A percentile compares a stretch with the other conserved stretches of the same genome.
Evolutionary conservation across 1,284 basidiomycete genomes (phyloP).

Genomic region (Ceratobasidium sp.): DNA sequence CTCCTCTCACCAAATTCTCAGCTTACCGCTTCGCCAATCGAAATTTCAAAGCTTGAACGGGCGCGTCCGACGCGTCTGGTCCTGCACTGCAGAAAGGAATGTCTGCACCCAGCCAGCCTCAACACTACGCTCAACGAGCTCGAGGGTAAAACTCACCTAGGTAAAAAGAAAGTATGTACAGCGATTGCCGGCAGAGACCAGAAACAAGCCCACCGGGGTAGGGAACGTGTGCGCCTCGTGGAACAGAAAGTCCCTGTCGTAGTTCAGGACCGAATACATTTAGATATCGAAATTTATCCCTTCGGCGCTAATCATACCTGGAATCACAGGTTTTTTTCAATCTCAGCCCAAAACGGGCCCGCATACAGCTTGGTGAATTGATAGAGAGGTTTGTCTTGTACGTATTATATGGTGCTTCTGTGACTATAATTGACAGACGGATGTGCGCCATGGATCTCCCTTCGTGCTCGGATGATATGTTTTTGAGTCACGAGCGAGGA

Average conservation of each 20-base stretch:
- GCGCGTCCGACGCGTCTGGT: constrained; percentile 23
- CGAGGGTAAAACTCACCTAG: neutral
- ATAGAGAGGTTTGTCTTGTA: neutral
- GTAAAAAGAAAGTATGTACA: constrained; percentile 18
- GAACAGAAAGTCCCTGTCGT: constrained; percentile 9
- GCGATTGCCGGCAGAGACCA: neutral
- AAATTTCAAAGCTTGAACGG: neutral
- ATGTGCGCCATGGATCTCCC: no score
- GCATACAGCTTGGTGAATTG: constrained; percentile 3
- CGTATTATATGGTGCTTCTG: constrained; percentile 1
- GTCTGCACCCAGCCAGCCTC: neutral
- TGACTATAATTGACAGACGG: no score
- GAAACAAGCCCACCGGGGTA: neutral
- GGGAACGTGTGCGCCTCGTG: constrained; percentile 18
- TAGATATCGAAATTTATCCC: neutral
- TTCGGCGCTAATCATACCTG: neutral
- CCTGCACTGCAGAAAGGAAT: constrained; percentile 22
- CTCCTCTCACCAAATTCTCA: neutral
- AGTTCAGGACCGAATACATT: neutral
- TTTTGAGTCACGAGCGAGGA: no score
- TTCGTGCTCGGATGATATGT: no score
- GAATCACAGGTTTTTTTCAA: constrained; percentile 1
- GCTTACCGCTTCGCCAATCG: constrained; percentile 6
- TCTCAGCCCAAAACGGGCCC: neutral
- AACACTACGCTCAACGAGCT: neutral